phyloP scores from a whole-genome alignment of 257 asterid species.

The Plectranthus barbatus region DNA sequence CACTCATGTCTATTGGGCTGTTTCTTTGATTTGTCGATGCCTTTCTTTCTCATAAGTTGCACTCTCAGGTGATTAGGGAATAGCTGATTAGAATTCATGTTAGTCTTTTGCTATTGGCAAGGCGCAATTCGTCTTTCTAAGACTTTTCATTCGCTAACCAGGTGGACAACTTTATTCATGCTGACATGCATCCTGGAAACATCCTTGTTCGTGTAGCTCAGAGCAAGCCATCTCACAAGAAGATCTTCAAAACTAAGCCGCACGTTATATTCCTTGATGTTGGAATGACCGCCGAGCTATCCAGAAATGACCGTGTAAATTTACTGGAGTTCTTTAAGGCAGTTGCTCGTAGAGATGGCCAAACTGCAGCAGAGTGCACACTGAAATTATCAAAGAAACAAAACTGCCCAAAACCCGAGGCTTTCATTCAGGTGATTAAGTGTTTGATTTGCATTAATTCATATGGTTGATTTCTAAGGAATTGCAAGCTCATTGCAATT shows the following conservation, averaged over 20 bases:
- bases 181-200: conserved; percentile 88
- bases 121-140: not conserved
- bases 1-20: not conserved
- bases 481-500: no score
- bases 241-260: conserved; percentile 56
- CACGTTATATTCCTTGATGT: conserved; percentile 68
- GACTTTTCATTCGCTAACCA: conserved; percentile 15
- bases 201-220: conserved; percentile 55
- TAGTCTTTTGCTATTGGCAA: not conserved
- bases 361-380: conserved; percentile 55
- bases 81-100: not conserved
- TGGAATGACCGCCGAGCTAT: conserved; percentile 82
- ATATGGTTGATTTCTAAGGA: not conserved
- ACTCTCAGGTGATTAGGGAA: not conserved
- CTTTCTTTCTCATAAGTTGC: not conserved
- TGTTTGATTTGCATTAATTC: not conserved
- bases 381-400: conserved; percentile 59
- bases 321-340: conserved; percentile 66
- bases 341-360: conserved; percentile 67
- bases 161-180: conserved; percentile 81
- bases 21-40: not conserved
- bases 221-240: conserved; percentile 41
- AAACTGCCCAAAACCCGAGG: conserved; percentile 63
- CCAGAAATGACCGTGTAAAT: conserved; percentile 43
- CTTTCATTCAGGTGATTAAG: conserved; percentile 48